These are phyloP conservation scores for Nitzschia sp. DNA, from an alignment of 108 stramenopile species.

Conservation along the genomic window DNA sequence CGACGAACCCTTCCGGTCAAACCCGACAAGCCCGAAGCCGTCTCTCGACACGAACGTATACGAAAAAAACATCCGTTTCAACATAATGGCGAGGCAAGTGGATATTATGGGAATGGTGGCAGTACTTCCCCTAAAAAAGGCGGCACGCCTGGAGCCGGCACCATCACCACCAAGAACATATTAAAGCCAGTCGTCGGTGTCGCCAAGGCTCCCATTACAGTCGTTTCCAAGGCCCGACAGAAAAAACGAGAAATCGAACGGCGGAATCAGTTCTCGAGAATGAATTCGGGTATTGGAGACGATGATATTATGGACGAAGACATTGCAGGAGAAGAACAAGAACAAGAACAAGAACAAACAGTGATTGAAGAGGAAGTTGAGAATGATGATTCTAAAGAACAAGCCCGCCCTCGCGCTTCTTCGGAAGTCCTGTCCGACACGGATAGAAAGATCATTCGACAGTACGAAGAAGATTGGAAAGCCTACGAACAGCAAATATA, in stretches of 20 bases:
- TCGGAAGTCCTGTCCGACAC: neutral
- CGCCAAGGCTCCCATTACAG: slow-evolving; percentile 17
- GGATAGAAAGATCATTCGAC: slow-evolving; percentile 3
- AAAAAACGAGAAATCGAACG: slow-evolving; percentile 8
- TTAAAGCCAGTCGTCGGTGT: slow-evolving; percentile 14
- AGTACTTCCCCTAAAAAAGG: neutral
- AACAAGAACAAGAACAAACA: neutral
- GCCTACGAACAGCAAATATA: neutral
- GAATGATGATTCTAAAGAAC: neutral
- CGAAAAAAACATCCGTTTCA: slow-evolving; percentile 11
- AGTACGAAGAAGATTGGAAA: slow-evolving; percentile 18
- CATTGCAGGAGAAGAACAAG: neutral
- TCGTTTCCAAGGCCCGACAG: slow-evolving; percentile 8
- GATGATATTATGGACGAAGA: neutral
- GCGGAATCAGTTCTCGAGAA: slow-evolving; percentile 6
- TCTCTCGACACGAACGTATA: slow-evolving; percentile 3
- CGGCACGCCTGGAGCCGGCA: neutral
- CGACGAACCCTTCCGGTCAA: neutral
- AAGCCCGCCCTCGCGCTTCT: neutral
- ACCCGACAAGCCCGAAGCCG: slow-evolving; percentile 7
- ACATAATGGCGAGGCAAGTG: slow-evolving; percentile 14
- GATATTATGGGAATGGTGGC: neutral
- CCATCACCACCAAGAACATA: neutral
- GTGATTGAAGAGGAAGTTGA: neutral
- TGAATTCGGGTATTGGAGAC: neutral